Base-by-base conservation (phyloP, 495 filamentous ascomycete genomes). In the Penicillium roqueforti region DNA sequence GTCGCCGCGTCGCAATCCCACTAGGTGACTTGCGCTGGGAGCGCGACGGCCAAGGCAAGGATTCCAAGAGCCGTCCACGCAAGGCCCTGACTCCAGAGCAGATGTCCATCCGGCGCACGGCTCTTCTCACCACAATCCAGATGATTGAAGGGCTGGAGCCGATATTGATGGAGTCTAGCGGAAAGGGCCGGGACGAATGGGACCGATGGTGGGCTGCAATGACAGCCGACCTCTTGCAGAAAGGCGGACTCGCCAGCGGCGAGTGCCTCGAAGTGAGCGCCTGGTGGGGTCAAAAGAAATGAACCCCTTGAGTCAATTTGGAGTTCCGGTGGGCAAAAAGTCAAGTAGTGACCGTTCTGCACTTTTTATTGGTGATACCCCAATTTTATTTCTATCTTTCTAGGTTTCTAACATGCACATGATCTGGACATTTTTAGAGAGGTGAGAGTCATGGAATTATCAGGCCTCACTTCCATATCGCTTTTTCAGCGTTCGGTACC, bases 231-330 rank as follows among this genome's bases (percentile, higher is more conserved):
- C 74, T 96, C 65, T 77, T 95, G 56, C 85, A 88, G 62, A 81
- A 88, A 54, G 83, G 84, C 40, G 87, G 90, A 19, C 83, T 89
- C 22, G 81, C 83, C 31, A 89, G 83, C 74, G 90, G 92, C 38
- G 92, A 97, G 71, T 95, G 91, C 69, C 72, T 97, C 40, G 92
- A 97, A 76, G 81, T 93, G 52, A 92, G 91, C 47, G 91, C 89
- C n/a, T 96, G 91, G 91, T 95, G 89, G 86, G 91, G 88, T 58
- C 76, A 77, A 67, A 95, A 91, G 74, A 80, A 70, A 68, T 75
- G 53, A 70, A 22, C 47, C 39, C 48, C 39, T 44, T 50, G 31
- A 57, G 49, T 65, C 51, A 54, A 54, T 59, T 55, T 49, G 59
- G 63, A 55, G 61, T 69, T 68, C 55, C 50, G 63, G 50, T 54